Base-by-base conservation (phyloP, 78 protist species). In the Monosiga brevicollis region DNA sequence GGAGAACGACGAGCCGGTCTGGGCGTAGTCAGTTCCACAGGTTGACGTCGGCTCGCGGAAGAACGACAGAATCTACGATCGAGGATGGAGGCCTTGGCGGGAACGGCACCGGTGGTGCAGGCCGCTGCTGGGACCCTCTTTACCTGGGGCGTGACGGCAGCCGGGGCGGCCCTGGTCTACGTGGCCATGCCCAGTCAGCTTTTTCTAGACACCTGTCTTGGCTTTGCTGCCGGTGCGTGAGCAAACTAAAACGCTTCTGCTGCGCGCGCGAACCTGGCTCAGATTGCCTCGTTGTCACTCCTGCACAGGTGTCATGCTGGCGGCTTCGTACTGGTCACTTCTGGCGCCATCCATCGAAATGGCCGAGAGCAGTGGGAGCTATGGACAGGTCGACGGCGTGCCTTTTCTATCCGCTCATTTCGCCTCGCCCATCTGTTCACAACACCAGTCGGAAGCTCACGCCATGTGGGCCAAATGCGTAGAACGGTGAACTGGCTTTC, bases 311-410 rank as follows among this genome's bases (percentile, higher is more conserved):
- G 86, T 87, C 32, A 87, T 87, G 89, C 34, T 78, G 25, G 89
- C 89, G 39, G 89, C 89, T 20, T 82, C 86, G 54, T 87, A 76
- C 79, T 87, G 85, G 86, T 87, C 89, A 35, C 86, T 87, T 22
- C 86, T 87, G 32, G 89, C 89, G 37, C 89, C 89, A 15, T 86
- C 89, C 40, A 78, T 83, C 70, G 86, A 54, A 1, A 78, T 73
- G 22, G 86, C 89, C 42, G 88, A 81, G 73, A 9, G 11, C 39
- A 26, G 39, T 25, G 37, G 62, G n/a, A 73, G 43, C 23, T 73
- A 42, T 39, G 82, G 76, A 1, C 55, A 11, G n/a, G 80, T n/a
- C n/a, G n/a, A n/a, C n/a, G n/a, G n/a, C n/a, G n/a, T n/a, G n/a
- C n/a, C n/a, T n/a, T n/a, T n/a, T n/a, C n/a, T n/a, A n/a, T n/a